Percentiles rank a stretch among this genome's conserved stretches.
Evolutionary conservation across 345 rosid species (phyloP).

Genomic region (Eutrema heterophyllum): DNA sequence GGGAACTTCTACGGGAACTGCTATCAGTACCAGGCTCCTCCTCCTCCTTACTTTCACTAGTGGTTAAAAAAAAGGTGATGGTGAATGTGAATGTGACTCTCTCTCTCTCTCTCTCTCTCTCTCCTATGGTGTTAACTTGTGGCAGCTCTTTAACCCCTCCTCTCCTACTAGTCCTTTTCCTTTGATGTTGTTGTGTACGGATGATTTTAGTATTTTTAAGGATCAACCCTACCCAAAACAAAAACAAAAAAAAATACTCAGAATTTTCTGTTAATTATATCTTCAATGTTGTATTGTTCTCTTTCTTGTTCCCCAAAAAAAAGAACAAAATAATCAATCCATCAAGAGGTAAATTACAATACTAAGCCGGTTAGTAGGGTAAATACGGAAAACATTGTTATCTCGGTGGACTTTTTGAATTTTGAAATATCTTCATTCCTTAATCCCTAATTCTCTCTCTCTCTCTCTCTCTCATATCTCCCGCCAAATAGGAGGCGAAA

Average conservation of each 20-base stretch:
- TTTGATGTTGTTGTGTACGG: conserved; percentile 50
- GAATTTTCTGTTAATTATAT: conserved; percentile 40
- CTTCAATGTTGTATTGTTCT: conserved; percentile 35
- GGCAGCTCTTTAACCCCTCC: conserved; percentile 26
- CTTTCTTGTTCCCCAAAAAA: background rate
- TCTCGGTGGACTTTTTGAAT: background rate
- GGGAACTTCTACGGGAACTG: conserved; percentile 91
- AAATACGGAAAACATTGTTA: background rate
- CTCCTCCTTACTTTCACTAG: conserved; percentile 63
- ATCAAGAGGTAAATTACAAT: background rate
- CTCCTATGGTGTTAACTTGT: conserved; percentile 30
- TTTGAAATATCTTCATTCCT: conserved; percentile 11
- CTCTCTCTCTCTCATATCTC: conserved; percentile 8
- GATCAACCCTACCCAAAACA: conserved; percentile 35
- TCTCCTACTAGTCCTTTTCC: conserved; percentile 11
- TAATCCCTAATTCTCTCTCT: conserved; percentile 9
- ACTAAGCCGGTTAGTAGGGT: background rate
- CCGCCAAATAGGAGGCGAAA: conserved; percentile 31
- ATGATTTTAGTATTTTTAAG: conserved; percentile 55
- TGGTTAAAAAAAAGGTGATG: conserved; percentile 13
- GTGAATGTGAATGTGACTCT: conserved; percentile 56
- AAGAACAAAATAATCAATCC: background rate
- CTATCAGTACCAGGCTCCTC: conserved; percentile 84
- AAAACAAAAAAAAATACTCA: conserved; percentile 5
- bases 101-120: conserved; percentile 34